These are phyloP conservation scores for Tricholoma matsutake DNA, from an alignment of 768 basidiomycete species.

Conservation along the genomic window DNA sequence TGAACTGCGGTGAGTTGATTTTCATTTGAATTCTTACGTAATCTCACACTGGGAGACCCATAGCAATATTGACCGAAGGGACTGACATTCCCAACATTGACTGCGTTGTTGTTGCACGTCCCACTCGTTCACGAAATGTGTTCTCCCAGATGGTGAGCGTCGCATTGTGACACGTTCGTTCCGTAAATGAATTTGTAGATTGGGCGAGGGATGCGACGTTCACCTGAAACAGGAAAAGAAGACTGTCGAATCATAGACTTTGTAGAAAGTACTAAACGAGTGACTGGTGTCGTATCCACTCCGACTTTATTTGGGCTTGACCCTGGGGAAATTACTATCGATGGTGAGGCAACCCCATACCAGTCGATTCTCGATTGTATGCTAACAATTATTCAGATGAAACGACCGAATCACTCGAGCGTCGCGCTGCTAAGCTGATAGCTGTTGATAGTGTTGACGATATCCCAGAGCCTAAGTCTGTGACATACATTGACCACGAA, in stretches of 20 bases:
- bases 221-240: constrained; percentile 72
- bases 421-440: constrained; percentile 29
- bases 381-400: constrained; percentile 40
- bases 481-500: constrained; percentile 76
- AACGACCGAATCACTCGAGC: constrained; percentile 45
- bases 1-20: constrained; percentile 73
- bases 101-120: constrained; percentile 83
- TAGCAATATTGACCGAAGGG: constrained; percentile 89
- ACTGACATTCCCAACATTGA: constrained; percentile 95
- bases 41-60: not conserved
- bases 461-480: constrained; percentile 54
- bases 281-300: constrained; percentile 69
- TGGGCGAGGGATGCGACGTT: constrained; percentile 87
- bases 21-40: not conserved
- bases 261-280: constrained; percentile 69
- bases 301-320: constrained; percentile 87
- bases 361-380: not conserved
- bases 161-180: not conserved
- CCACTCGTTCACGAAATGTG: constrained; percentile 84
- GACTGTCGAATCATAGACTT: constrained; percentile 92
- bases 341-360: constrained; percentile 41
- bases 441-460: constrained; percentile 24
- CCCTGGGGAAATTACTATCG: constrained; percentile 57
- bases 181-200: constrained; percentile 49
- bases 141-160: constrained; percentile 85